Base-by-base conservation (phyloP, 176 grass and related monocot species). In the Avena atlantica region DNA sequence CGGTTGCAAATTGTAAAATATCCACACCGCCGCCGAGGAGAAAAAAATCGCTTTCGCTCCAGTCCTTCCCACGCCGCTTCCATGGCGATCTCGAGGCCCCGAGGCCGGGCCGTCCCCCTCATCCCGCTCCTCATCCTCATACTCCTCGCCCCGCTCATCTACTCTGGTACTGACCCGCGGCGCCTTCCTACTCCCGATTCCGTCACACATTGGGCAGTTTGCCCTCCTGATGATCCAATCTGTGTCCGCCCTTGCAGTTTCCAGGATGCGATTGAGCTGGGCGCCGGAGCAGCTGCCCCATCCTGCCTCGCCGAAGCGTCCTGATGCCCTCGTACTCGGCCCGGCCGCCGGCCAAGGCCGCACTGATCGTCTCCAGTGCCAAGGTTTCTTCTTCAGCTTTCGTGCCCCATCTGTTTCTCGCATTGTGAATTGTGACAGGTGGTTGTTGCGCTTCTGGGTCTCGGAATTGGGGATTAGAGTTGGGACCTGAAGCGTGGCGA, bases 351-450 rank as follows among this genome's bases (percentile, higher is more conserved):
- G 96, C 70, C 82, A 92, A 60, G 96, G 92, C 24, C 76, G 85
- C 23, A 67, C 92, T 23, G 80, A 94, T 81, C 90, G 92, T 57
- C 92, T 98, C 58, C 96, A 92, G 63, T 98, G 93, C 83, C 78
- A 88, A 81, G 93, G 93, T 94, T 65, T 64, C 11, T 29, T 3
- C 16, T 36, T 53, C 51, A 29, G 9, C n/a, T 70, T 67, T 14
- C 9, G 6, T 70, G 0, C 9, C 25, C 45, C 36, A 15, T 79
- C n/a, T 2, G 51, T 45, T 55, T 13, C 16, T 16, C 70, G 15
- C 11, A 12, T 6, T 77, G 34, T 69, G 13, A 49, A 19, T 6
- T 15, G 23, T 44, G 16, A 10, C 34, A 10, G 16, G 11, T 7
- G 6, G 25, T 74, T 25, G 34, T 69, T 48, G 23, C 25, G 42